Evolutionary conservation across 2,329 filamentous ascomycete genomes (phyloP), one percentile per base, ranked within the genome.

Genomic region (Kalmusia sp.): DNA sequence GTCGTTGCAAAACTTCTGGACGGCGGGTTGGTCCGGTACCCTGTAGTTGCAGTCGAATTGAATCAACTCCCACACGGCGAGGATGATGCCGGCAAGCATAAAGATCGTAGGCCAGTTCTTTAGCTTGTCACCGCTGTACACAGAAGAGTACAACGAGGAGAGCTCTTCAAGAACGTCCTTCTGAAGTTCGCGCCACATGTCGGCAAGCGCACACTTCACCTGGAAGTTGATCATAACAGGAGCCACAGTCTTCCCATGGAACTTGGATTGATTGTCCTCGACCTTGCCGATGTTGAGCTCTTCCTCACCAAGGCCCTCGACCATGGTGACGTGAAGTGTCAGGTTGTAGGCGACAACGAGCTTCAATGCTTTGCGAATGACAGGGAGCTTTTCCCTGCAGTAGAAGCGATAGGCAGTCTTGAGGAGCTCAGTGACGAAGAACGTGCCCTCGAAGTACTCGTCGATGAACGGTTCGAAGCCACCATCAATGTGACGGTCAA

Each of bases 141-240:
- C 93, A 60, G 92, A 96, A n/a, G 92, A 96, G 83, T 97, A 98
- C 12, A 98, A 84, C 6, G 86, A 80, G 1, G 93, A 97, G 1
- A 98, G 84, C 80, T 98, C 93, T 79, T 96, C 93, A 2, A 98
- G 83, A 31, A 97, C 92, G 66, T 97, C 93, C 80, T 96, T 96
- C 76, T 97, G 93, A 52, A 98, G 82, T 76, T 96, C 93, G 61
- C 93, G 92, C 93, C 93, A 98, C 91, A 97, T 96, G 69, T 96
- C 92, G 62, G 93, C 93, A 79, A 98, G 88, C 49, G 93, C 93
- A 69, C 91, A 95, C 84, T 98, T 98, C 82, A 98, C 92, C 80
- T 97, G 92, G 85, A 97, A 97, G 82, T 97, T 98, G 85, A 98
- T 96, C 93, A 98, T 96, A 72, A 97, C 93, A 11, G 93, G 93